Evolutionary conservation across 2,329 filamentous ascomycete species (phyloP).

Genomic region (Rachicladosporium sp.): DNA sequence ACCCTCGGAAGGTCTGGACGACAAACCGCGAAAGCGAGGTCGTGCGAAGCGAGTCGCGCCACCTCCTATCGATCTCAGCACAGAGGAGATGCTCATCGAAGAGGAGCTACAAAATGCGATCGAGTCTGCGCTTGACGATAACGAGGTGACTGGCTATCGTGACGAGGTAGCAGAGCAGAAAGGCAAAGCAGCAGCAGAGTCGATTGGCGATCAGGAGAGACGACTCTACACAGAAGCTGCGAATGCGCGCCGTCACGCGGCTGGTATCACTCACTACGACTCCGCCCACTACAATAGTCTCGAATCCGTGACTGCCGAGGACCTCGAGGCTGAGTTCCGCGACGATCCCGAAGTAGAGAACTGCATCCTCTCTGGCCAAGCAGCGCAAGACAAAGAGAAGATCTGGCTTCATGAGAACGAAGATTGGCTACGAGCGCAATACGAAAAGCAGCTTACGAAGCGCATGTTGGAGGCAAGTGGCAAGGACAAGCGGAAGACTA

Average conservation of each 20-base stretch:
- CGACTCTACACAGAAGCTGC: slow-evolving; percentile 32
- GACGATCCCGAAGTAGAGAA: slow-evolving; percentile 78
- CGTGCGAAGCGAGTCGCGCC: slow-evolving; percentile 19
- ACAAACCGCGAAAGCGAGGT: slow-evolving; percentile 23
- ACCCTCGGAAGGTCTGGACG: too few species aligned
- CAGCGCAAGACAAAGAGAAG: slow-evolving; percentile 72
- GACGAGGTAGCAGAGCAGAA: slow-evolving; percentile 18
- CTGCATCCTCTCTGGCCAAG: slow-evolving; percentile 60
- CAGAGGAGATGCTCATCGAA: slow-evolving; percentile 36
- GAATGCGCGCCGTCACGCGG: slow-evolving; percentile 35
- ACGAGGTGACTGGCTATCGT: slow-evolving; percentile 17
- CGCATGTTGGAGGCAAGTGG: slow-evolving; percentile 49
- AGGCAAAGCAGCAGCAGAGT: slow-evolving; percentile 16
- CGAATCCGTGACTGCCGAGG: slow-evolving; percentile 14
- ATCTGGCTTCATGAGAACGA: slow-evolving; percentile 95
- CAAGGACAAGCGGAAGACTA: slow-evolving; percentile 23
- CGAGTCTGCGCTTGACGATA: slow-evolving; percentile 21
- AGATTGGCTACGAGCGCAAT: slow-evolving; percentile 78
- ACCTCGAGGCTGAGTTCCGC: slow-evolving; percentile 58
- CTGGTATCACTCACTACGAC: slow-evolving; percentile 34
- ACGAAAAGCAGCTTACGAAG: slow-evolving; percentile 67
- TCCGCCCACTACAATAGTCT: slow-evolving; percentile 9
- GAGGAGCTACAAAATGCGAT: slow-evolving; percentile 35
- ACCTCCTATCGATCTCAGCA: slow-evolving; percentile 23
- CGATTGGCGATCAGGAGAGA: slow-evolving; percentile 10